Evolutionary conservation across 1,284 basidiomycete species (phyloP).

Genomic region (Austropuccinia psidii): DNA sequence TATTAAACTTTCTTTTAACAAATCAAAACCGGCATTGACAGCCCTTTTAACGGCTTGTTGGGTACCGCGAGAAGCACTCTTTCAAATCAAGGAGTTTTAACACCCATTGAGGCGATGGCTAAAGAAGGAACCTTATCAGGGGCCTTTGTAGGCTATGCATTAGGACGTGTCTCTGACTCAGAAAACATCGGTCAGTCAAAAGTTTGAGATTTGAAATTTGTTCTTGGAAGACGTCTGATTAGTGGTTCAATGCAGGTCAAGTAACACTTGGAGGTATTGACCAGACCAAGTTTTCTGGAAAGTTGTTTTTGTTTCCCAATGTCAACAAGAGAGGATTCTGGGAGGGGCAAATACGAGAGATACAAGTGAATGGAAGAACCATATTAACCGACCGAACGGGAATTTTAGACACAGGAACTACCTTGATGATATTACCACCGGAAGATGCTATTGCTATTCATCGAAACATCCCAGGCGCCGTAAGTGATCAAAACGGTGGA

Average conservation of each 20-base stretch:
- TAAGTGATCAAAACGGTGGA: conserved; percentile 46
- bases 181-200: conserved; percentile 21
- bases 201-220: too few species aligned
- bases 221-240: neutral
- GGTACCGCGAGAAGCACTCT: conserved; percentile 65
- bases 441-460: conserved; percentile 45
- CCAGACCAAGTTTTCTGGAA: conserved; percentile 58
- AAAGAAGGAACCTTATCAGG: conserved; percentile 57
- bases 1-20: conserved; percentile 41
- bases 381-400: conserved; percentile 39
- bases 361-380: conserved; percentile 41
- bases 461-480: conserved; percentile 43
- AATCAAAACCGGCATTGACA: too few species aligned
- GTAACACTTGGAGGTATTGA: conserved; percentile 73
- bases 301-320: conserved; percentile 45
- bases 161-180: conserved; percentile 58
- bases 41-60: conserved; percentile 73
- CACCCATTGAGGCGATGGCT: conserved; percentile 67
- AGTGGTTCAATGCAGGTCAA: conserved; percentile 24
- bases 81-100: conserved; percentile 60
- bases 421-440: conserved; percentile 46
- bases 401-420: conserved; percentile 47
- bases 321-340: conserved; percentile 48
- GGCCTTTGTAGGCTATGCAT: conserved; percentile 71
- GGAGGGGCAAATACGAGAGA: conserved; percentile 44